Base-by-base conservation (phyloP, 208 protist genomes). In the Lotmaria passim region DNA sequence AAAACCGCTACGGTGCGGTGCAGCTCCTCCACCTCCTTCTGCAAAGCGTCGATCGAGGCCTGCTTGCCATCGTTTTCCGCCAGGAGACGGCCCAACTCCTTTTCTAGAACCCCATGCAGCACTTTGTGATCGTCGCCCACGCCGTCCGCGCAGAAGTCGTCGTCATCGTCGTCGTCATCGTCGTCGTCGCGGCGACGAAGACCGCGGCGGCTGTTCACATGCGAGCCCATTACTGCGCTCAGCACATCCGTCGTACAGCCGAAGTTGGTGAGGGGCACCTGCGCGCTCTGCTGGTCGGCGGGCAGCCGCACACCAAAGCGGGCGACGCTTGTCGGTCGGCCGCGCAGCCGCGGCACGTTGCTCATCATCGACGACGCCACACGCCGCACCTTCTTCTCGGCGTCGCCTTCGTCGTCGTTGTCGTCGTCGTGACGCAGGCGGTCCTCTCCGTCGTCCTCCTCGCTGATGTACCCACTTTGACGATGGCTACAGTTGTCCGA, bases 11-110 rank as follows among this genome's bases (percentile, higher is more conserved):
- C 70, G 6, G 75, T 90, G 69, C 78, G 78, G 21, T 79, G 74
- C 38, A 83, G 67, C 12, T 76, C 69, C 59, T 66, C 73, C 62
- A 89, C 41, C 44, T 90, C 82, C 26, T 79, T 65, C 46, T 75
- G 69, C 46, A 93, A 43, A 15, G 70, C 17, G 15, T 81, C 48
- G n/a, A 83, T 53, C 14, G 60, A 62, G 0, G 51, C 48, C 41
- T 81, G 60, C 61, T 83, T 86, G 8, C 56, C 24, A 17, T 92
- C 85, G 53, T 82, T 77, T 38, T 93, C 84, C 4, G 81, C 75
- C 15, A 91, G 30, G 23, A 93, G 72, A 4, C 85, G 80, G 11
- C 73, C 68, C 48, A 95, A 64, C 58, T 95, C 86, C 15, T 68
- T 48, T 61, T 87, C 83, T 12, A 86, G 76, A 6, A 80, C 85